These are phyloP conservation scores for Rhododendron griersonianum DNA, from an alignment of 148 eudicot genomes.

Conservation along the genomic window DNA sequence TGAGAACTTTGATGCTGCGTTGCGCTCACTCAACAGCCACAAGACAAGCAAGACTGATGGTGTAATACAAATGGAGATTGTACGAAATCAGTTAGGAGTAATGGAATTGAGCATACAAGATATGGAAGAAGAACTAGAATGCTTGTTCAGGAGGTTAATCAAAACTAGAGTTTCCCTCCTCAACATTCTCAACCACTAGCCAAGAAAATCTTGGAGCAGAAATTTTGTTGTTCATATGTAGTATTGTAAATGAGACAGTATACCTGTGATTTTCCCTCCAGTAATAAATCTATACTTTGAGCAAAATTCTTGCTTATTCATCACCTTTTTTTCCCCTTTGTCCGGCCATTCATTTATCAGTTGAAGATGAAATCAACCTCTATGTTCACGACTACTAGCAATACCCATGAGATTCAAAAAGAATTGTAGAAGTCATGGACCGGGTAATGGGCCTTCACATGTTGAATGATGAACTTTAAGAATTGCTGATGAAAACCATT, in stretches of 20 bases:
- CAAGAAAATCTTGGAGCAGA: too few species aligned
- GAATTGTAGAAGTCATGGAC: too few species aligned
- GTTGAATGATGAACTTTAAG: too few species aligned
- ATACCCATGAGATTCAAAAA: too few species aligned
- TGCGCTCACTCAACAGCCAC: conserved; percentile 16
- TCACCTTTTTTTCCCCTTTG: neutral
- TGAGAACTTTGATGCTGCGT: conserved; percentile 25
- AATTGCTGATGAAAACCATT: too few species aligned
- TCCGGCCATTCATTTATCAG: neutral
- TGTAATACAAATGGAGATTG: neutral
- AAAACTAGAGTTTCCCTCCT: conserved; percentile 27
- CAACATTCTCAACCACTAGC: conserved; percentile 31
- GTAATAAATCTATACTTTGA: neutral
- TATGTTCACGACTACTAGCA: too few species aligned
- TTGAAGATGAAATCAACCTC: neutral
- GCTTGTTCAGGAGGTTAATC: conserved; percentile 32
- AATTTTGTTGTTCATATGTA: neutral
- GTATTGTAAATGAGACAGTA: neutral
- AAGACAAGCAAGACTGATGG: conserved; percentile 13
- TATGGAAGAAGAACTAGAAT: conserved; percentile 35
- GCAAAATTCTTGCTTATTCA: neutral
- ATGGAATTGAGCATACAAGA: conserved; percentile 28
- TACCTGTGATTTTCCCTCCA: neutral
- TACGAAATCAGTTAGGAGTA: conserved; percentile 16
- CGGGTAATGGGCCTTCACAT: too few species aligned